These are phyloP conservation scores for Serendipita sp. DNA, from an alignment of 768 basidiomycete genomes.

Conservation along the genomic window DNA sequence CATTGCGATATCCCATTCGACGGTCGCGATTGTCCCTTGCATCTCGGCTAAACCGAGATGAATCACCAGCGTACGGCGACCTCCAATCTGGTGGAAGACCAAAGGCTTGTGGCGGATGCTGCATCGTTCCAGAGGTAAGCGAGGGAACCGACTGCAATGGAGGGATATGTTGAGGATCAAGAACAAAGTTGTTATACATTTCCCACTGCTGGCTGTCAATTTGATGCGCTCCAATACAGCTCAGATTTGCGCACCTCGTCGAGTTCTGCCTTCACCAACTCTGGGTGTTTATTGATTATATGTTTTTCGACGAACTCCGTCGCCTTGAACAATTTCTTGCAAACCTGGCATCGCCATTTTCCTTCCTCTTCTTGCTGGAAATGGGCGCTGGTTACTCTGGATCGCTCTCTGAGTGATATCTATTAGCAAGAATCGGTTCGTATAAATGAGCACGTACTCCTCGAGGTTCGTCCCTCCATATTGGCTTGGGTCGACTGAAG, in stretches of 20 bases:
- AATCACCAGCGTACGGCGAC: constrained; percentile 10
- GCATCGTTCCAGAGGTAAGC: constrained; percentile 47
- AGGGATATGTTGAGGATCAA: constrained; percentile 87
- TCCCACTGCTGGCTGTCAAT: constrained; percentile 36
- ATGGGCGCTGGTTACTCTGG: constrained; percentile 58
- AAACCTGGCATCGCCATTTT: constrained; percentile 92
- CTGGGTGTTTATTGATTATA: constrained; percentile 84
- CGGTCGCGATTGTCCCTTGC: constrained; percentile 24
- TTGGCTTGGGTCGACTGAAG: constrained; percentile 68
- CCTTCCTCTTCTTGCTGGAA: constrained; percentile 95
- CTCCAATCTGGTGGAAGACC: constrained; percentile 36
- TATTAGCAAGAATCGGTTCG: constrained; percentile 5
- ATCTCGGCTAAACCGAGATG: constrained; percentile 17
- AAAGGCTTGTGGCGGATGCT: constrained; percentile 71
- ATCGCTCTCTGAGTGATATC: constrained; percentile 47
- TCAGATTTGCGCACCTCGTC: constrained; percentile 51
- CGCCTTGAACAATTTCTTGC: constrained; percentile 95
- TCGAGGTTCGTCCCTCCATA: constrained; percentile 84
- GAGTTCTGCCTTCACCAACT: constrained; percentile 54
- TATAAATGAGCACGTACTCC: constrained; percentile 42
- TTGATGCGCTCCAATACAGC: neutral
- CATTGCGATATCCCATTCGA: constrained; percentile 17
- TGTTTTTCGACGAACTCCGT: constrained; percentile 97
- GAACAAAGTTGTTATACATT: constrained; percentile 90
- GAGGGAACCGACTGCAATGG: constrained; percentile 69